Percentiles rank a stretch among this genome's conserved stretches.
Conservation (phyloP, 2,329 filamentous ascomycete species). For the Mycosphaerella sp. region DNA sequence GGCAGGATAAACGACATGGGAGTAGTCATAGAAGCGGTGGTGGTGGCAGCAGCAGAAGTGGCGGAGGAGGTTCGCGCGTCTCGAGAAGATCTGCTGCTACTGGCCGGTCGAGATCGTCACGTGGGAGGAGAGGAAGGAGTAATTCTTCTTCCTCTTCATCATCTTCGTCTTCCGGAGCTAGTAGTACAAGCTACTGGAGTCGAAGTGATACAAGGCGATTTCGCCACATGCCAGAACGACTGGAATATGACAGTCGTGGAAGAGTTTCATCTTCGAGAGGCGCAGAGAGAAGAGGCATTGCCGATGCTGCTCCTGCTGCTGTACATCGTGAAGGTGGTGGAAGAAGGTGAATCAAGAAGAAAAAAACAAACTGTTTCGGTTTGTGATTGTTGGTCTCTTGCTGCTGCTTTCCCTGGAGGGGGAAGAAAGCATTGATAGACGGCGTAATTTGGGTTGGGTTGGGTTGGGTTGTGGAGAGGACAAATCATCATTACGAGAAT, state of each 20-base stretch:
- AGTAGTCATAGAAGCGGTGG: neutral
- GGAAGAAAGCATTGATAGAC: too few relatives aligned
- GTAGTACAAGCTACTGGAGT: conserved; percentile 1
- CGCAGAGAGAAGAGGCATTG: too few relatives aligned
- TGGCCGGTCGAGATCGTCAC: neutral
- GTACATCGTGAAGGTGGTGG: neutral
- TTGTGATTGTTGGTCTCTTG: too few relatives aligned
- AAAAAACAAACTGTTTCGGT: too few relatives aligned
- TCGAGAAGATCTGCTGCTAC: neutral
- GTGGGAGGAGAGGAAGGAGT: neutral
- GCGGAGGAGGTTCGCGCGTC: conserved; percentile 1
- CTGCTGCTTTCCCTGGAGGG: too few relatives aligned
- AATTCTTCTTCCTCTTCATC: conserved; percentile 1
- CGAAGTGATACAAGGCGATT: conserved; percentile 1
- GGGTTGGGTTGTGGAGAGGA: too few relatives aligned
- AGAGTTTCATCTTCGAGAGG: neutral
- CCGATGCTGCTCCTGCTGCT: neutral
- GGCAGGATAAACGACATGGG: neutral
- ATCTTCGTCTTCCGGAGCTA: neutral
- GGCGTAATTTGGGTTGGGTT: too few relatives aligned
- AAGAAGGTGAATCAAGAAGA: too few relatives aligned
- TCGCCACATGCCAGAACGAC: conserved; percentile 6
- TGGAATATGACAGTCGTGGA: conserved; percentile 5
- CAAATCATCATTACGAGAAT: too few relatives aligned
- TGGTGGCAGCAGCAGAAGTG: conserved; percentile 1